These are phyloP conservation scores for Gillenia trifoliata DNA, from an alignment of 306 rosid species.

Conservation along the genomic window DNA sequence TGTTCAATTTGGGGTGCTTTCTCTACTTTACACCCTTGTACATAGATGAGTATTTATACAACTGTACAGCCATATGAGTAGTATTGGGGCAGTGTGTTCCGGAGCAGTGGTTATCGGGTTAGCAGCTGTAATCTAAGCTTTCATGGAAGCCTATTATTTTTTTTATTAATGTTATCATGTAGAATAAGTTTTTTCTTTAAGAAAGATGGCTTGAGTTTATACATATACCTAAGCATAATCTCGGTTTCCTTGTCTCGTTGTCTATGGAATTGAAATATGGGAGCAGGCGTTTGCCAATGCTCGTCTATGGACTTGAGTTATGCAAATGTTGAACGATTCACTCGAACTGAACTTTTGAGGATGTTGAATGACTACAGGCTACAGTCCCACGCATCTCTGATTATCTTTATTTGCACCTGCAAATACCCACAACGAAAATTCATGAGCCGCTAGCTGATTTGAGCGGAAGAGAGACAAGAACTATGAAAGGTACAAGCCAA, in stretches of 20 bases:
- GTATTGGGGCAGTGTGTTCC: not conserved
- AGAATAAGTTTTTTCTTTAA: not conserved
- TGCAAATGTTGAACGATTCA: not conserved
- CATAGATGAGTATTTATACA: constrained; percentile 1
- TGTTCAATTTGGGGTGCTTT: not conserved
- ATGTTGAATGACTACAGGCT: not conserved
- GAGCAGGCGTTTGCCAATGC: not conserved
- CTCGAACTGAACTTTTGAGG: not conserved
- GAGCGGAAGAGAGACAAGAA: not conserved
- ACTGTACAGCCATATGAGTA: not conserved
- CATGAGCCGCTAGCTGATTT: not conserved
- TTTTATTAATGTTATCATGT: not conserved
- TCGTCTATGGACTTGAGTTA: not conserved
- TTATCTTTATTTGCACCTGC: constrained; percentile 22
- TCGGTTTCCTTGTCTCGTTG: not conserved
- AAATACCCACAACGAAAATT: not conserved
- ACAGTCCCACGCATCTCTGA: not conserved
- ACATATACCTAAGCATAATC: not conserved
- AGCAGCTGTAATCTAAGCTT: not conserved
- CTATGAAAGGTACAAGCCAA: not conserved
- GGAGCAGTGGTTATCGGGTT: constrained; percentile 10
- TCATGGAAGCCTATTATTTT: not conserved
- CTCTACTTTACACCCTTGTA: not conserved
- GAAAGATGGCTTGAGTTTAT: not conserved
- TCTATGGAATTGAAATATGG: not conserved